Percentiles rank a stretch among this genome's conserved stretches.
Evolutionary conservation across 1,284 basidiomycete species (phyloP).

Genomic region (Ceratobasidium papillatum): DNA sequence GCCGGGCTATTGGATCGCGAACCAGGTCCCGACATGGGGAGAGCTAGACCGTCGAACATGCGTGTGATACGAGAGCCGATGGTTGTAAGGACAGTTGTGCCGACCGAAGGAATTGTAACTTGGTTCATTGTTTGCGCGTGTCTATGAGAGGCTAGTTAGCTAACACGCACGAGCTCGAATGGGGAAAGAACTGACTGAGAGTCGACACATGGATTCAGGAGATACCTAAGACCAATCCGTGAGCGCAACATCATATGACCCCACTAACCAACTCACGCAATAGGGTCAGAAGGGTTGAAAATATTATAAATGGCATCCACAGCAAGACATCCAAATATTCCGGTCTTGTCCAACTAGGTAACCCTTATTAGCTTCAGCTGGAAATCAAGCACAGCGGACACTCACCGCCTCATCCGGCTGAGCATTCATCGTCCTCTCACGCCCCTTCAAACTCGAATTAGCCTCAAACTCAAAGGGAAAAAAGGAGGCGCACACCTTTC

Average conservation of each 20-base stretch:
- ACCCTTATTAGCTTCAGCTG: slow-evolving; percentile 27
- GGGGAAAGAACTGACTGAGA: slow-evolving; percentile 47
- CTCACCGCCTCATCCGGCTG: slow-evolving; percentile 57
- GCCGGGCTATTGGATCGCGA: slow-evolving; percentile 44
- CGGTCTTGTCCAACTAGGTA: slow-evolving; percentile 55
- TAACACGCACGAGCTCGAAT: slow-evolving; percentile 47
- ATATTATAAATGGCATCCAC: slow-evolving; percentile 60
- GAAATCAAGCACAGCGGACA: slow-evolving; percentile 3
- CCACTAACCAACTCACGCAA: slow-evolving; percentile 51
- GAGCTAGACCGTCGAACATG: slow-evolving; percentile 47
- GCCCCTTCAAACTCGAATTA: slow-evolving; percentile 49
- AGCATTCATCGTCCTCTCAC: slow-evolving; percentile 57
- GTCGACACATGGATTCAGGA: slow-evolving; percentile 53
- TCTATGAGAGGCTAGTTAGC: slow-evolving; percentile 50
- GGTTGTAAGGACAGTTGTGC: slow-evolving; percentile 52
- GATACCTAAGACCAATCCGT: slow-evolving; percentile 46
- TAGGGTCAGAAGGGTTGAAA: slow-evolving; percentile 61
- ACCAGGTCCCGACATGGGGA: slow-evolving; percentile 6
- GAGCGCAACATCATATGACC: neutral
- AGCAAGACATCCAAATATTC: slow-evolving; percentile 61
- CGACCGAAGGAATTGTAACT: slow-evolving; percentile 56
- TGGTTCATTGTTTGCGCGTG: slow-evolving; percentile 54
- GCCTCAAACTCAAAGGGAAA: neutral
- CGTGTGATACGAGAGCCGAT: slow-evolving; percentile 48
- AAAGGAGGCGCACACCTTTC: slow-evolving; percentile 51